Evolutionary conservation across 768 basidiomycete genomes (phyloP).

Genomic region (Macrolepiota fuliginosa): DNA sequence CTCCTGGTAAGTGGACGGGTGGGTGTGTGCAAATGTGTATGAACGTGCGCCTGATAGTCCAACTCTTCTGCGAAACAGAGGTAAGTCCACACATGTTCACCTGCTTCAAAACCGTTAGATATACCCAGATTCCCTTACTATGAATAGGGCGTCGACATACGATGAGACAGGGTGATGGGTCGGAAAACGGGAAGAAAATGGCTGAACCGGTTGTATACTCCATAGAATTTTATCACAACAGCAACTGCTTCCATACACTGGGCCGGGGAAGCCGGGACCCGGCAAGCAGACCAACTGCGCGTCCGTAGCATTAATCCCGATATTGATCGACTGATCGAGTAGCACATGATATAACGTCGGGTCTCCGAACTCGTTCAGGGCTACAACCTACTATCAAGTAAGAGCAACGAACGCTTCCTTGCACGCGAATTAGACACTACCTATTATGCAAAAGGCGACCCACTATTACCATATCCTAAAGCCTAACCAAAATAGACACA

Average conservation of each 20-base stretch:
- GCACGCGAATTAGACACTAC: no score
- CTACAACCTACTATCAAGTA: no score
- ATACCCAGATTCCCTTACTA: neutral
- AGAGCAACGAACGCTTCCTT: no score
- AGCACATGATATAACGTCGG: no score
- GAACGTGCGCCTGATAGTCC: neutral
- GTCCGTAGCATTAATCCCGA: no score
- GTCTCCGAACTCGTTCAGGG: no score
- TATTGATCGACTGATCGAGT: no score
- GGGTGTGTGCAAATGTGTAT: neutral
- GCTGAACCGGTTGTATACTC: neutral
- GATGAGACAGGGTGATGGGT: neutral
- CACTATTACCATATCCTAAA: no score
- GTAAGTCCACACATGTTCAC: conserved; percentile 6
- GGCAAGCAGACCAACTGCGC: no score
- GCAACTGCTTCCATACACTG: neutral
- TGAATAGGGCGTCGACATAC: neutral
- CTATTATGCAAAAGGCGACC: no score
- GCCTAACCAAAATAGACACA: no score
- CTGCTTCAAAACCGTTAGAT: neutral
- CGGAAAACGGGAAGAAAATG: neutral
- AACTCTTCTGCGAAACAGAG: neutral
- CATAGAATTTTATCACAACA: neutral
- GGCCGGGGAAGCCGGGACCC: neutral
- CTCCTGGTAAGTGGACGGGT: neutral